phyloP scores from a whole-genome alignment of 75 land plant genomes.

The Chamaecyparis obtusa region DNA sequence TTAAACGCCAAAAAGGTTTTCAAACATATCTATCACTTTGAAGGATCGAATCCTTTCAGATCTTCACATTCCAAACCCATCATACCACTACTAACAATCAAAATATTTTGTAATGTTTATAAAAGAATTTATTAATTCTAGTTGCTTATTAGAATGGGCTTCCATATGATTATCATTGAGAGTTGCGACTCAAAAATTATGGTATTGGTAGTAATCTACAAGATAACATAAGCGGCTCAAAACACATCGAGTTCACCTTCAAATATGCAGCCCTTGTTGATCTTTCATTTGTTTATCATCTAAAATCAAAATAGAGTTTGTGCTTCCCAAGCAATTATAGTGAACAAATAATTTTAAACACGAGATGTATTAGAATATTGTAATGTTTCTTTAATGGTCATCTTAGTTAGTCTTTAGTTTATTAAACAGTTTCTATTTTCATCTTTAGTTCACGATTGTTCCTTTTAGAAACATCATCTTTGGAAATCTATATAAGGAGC shows the following conservation, averaged over 20 bases:
- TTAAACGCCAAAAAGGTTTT: background rate
- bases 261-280: background rate
- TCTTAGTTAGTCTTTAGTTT: too few relatives aligned
- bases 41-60: background rate
- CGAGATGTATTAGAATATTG: too few relatives aligned
- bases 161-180: background rate
- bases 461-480: too few relatives aligned
- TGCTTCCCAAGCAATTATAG: background rate
- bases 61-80: background rate
- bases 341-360: background rate
- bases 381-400: too few relatives aligned
- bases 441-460: too few relatives aligned
- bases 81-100: background rate
- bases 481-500: too few relatives aligned
- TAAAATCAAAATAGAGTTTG: background rate
- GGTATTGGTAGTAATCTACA: background rate
- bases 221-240: background rate
- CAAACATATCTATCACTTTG: background rate
- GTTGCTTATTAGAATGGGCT: background rate
- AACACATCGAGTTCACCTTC: background rate
- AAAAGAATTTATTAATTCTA: background rate
- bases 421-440: too few relatives aligned
- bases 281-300: background rate
- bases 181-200: background rate
- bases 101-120: background rate